These are phyloP conservation scores for Lactarius sanguifluus DNA, from an alignment of 768 basidiomycete genomes.

Conservation along the genomic window DNA sequence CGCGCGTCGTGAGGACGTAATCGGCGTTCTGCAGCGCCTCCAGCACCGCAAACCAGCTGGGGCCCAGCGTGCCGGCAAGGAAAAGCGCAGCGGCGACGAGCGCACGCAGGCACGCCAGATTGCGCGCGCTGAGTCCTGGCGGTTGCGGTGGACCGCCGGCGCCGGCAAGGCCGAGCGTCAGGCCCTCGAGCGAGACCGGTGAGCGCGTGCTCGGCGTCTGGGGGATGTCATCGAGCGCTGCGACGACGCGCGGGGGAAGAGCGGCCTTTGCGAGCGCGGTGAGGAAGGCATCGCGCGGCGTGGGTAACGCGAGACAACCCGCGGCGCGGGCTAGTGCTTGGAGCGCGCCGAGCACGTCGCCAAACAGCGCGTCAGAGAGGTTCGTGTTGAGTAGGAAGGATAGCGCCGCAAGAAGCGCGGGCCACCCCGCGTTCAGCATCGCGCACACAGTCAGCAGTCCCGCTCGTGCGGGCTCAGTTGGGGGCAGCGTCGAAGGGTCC, in stretches of 20 bases:
- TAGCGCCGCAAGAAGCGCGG: slow-evolving; percentile 84
- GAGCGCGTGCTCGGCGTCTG: slow-evolving; percentile 63
- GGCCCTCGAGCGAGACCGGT: slow-evolving; percentile 57
- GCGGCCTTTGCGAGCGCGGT: slow-evolving; percentile 87
- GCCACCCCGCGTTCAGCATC: slow-evolving; percentile 90
- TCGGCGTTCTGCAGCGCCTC: slow-evolving; percentile 95
- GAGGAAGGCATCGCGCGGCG: slow-evolving; percentile 92
- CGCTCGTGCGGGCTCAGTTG: slow-evolving; percentile 51
- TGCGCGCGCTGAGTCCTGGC: slow-evolving; percentile 83
- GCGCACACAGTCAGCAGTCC: slow-evolving; percentile 65
- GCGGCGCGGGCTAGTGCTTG: slow-evolving; percentile 85
- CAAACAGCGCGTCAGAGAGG: slow-evolving; percentile 89
- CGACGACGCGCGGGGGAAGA: slow-evolving; percentile 87
- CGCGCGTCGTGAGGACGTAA: slow-evolving; percentile 74
- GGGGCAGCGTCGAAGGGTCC: slow-evolving; percentile 55
- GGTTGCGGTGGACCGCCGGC: slow-evolving; percentile 42
- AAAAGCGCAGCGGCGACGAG: slow-evolving; percentile 75
- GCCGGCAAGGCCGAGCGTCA: slow-evolving; percentile 49
- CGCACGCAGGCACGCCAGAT: slow-evolving; percentile 87
- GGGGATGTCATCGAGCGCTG: slow-evolving; percentile 65
- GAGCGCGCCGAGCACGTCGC: slow-evolving; percentile 77
- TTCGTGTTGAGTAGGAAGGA: slow-evolving; percentile 90
- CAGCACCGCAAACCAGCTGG: slow-evolving; percentile 89
- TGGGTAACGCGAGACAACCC: slow-evolving; percentile 82
- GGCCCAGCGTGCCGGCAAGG: slow-evolving; percentile 81